A percentile compares a stretch with the other conserved stretches of the same genome.
phyloP scores from a whole-genome alignment of 352 stramenopile genomes.

The Halophytophthora batemanensis region DNA sequence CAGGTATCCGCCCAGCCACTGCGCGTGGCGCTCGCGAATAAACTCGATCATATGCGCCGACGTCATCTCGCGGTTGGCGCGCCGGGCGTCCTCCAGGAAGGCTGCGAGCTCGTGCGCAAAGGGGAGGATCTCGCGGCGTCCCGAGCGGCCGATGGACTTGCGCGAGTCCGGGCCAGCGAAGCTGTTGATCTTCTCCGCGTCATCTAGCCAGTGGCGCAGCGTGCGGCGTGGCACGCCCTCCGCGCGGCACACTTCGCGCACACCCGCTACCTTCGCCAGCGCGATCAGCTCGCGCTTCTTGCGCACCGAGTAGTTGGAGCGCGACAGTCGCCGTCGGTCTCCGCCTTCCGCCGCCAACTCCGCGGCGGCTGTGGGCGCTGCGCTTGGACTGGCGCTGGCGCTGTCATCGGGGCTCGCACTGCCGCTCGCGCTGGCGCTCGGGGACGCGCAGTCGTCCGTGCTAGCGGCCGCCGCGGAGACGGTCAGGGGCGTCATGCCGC shows the following conservation, averaged over 20 bases:
- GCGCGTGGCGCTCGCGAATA: constrained; percentile 28
- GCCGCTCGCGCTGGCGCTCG: constrained; percentile 1
- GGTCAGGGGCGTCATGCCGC: constrained; percentile 14
- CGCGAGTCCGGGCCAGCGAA: constrained; percentile 33
- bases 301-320: constrained; percentile 39
- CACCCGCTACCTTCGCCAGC: constrained; percentile 26
- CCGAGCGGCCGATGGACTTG: constrained; percentile 41
- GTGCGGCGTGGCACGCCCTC: constrained; percentile 36
- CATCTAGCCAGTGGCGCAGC: constrained; percentile 38
- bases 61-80: constrained; percentile 27
- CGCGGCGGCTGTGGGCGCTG: constrained; percentile 11
- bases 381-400: constrained; percentile 2
- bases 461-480: constrained; percentile 5
- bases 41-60: constrained; percentile 44
- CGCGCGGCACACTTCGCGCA: constrained; percentile 35
- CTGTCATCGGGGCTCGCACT: not conserved
- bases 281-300: constrained; percentile 48
- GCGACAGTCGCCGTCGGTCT: constrained; percentile 17
- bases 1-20: constrained; percentile 37
- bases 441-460: constrained; percentile 6
- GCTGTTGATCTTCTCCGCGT: constrained; percentile 44
- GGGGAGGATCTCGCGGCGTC: constrained; percentile 32
- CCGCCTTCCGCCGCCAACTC: constrained; percentile 3
- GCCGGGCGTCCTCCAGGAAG: constrained; percentile 26
- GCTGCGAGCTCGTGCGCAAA: constrained; percentile 28